These are phyloP conservation scores for Lasiosphaeria miniovina DNA, from an alignment of 495 filamentous ascomycete species.

Conservation along the genomic window DNA sequence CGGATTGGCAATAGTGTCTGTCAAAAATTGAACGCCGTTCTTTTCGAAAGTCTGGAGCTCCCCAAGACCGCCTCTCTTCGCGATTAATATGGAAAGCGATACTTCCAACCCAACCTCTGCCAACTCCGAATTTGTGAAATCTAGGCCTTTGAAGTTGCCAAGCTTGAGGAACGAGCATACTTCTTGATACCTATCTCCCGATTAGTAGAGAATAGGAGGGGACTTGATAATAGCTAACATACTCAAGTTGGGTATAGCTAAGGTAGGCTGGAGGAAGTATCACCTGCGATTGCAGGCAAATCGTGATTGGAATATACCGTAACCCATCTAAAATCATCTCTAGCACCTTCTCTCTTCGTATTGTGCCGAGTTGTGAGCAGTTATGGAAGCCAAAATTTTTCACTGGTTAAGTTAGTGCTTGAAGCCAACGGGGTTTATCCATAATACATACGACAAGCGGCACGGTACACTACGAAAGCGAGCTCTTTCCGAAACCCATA, in stretches of 20 bases:
- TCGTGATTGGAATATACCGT: neutral
- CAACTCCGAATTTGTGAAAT: neutral
- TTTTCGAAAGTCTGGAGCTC: neutral
- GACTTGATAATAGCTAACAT: neutral
- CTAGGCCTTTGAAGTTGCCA: neutral
- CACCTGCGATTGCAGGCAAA: neutral
- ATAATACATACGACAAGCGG: neutral
- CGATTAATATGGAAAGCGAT: neutral
- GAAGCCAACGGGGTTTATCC: neutral
- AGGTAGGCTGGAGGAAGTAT: conserved; percentile 3
- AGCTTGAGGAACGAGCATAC: neutral
- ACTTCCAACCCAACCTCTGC: neutral
- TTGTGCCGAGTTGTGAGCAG: neutral
- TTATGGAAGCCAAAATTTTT: neutral
- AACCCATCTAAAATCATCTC: neutral
- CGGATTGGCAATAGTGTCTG: neutral
- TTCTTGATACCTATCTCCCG: neutral
- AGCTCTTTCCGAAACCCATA: neutral
- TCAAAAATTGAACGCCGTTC: conserved; percentile 1
- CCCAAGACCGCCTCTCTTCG: neutral
- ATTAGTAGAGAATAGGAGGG: neutral
- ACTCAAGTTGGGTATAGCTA: neutral
- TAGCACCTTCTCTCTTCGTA: neutral
- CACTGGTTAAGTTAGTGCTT: neutral
- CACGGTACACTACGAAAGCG: conserved; percentile 3